A percentile compares a stretch with the other conserved stretches of the same genome.
Evolutionary conservation across 371 early-diverging fungal genomes (phyloP).

Genomic region (Mortierella sp.): DNA sequence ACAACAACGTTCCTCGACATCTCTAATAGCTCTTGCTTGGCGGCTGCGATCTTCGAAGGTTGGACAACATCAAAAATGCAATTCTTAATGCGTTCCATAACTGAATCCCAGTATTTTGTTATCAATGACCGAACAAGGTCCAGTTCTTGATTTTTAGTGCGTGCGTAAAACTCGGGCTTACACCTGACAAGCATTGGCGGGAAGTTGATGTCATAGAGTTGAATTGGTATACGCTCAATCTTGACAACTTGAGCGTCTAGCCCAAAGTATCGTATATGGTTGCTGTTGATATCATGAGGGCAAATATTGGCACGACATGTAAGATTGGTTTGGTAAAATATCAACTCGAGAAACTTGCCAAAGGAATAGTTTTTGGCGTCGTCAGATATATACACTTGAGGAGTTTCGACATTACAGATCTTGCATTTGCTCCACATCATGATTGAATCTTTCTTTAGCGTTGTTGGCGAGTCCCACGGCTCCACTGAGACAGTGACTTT

Average conservation of each 20-base stretch:
- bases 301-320: conserved; percentile 83
- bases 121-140: conserved; percentile 70
- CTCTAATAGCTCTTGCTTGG: conserved; percentile 70
- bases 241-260: conserved; percentile 78
- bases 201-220: conserved; percentile 81
- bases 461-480: conserved; percentile 62
- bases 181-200: conserved; percentile 81
- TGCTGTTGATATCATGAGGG: conserved; percentile 81
- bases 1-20: conserved; percentile 74
- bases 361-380: conserved; percentile 94
- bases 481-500: conserved; percentile 83
- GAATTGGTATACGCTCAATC: conserved; percentile 81
- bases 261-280: conserved; percentile 85
- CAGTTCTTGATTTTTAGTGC: conserved; percentile 74
- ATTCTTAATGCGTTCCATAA: conserved; percentile 70
- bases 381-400: conserved; percentile 82
- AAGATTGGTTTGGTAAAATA: conserved; percentile 83
- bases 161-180: conserved; percentile 64
- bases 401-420: conserved; percentile 78
- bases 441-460: conserved; percentile 81
- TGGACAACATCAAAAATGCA: conserved; percentile 75
- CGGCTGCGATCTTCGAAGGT: conserved; percentile 71
- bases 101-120: conserved; percentile 78
- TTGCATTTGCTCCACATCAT: conserved; percentile 90
- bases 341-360: conserved; percentile 94